Evolutionary conservation across 140 eudicot species (phyloP).

Genomic region (Flaveria floridana): DNA sequence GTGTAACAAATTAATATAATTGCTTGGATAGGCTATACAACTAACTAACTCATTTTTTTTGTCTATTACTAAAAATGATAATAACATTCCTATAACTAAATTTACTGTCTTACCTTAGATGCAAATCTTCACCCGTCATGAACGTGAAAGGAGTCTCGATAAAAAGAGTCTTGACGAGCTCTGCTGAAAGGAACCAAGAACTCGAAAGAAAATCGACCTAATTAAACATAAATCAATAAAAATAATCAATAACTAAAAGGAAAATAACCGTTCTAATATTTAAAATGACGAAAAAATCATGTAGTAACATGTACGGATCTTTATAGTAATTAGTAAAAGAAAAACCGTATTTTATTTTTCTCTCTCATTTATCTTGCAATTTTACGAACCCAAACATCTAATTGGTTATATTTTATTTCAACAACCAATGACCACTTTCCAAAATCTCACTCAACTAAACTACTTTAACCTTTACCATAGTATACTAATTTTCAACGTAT

Average conservation of each 20-base stretch:
- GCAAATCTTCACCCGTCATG: slow-evolving; percentile 90
- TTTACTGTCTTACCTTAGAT: slow-evolving; percentile 60
- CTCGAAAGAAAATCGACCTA: slow-evolving; percentile 95
- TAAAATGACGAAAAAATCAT: background rate
- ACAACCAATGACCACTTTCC: background rate
- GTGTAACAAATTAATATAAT: background rate
- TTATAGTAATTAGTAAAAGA: background rate
- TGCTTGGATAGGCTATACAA: background rate
- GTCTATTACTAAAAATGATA: background rate
- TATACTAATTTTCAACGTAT: background rate
- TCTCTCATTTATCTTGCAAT: background rate
- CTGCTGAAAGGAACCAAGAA: slow-evolving; percentile 91
- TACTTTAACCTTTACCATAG: background rate
- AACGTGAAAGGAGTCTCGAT: slow-evolving; percentile 89
- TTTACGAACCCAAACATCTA: background rate
- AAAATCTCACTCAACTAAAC: background rate
- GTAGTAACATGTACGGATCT: background rate
- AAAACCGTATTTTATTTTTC: background rate
- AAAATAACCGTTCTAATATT: background rate
- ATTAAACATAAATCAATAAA: slow-evolving; percentile 18
- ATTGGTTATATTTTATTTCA: background rate
- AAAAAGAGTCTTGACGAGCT: slow-evolving; percentile 83
- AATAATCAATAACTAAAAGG: background rate
- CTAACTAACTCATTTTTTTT: background rate
- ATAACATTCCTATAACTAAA: background rate